Conservation (phyloP, 1,284 basidiomycete species). For the Bondarzewia mesenterica region DNA sequence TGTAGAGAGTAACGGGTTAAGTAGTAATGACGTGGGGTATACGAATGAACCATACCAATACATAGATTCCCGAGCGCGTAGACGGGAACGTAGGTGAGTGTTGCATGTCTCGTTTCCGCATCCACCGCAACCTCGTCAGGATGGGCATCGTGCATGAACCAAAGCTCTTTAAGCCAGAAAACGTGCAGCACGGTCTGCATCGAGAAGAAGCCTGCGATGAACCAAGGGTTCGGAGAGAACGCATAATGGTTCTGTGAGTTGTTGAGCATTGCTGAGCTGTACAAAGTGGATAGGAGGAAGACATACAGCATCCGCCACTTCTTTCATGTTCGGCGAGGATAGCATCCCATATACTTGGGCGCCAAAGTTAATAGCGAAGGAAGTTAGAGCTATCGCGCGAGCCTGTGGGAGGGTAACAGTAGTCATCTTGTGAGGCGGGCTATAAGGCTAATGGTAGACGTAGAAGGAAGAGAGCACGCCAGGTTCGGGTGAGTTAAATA, state of each 20-base stretch:
- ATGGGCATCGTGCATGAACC: constrained; percentile 9
- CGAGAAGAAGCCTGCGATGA: constrained; percentile 28
- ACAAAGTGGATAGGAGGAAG: neutral
- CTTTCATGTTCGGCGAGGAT: constrained; percentile 26
- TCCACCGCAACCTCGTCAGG: constrained; percentile 13
- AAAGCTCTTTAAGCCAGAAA: constrained; percentile 23
- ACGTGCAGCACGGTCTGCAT: constrained; percentile 23
- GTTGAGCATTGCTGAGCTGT: neutral
- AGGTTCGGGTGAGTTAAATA: no score
- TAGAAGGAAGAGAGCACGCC: no score
- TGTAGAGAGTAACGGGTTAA: constrained; percentile 3
- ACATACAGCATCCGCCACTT: constrained; percentile 25
- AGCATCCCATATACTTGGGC: constrained; percentile 26
- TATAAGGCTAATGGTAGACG: no score
- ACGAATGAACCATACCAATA: constrained; percentile 19
- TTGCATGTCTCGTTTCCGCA: constrained; percentile 8
- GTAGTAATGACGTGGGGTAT: neutral
- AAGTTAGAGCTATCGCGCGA: constrained; percentile 20
- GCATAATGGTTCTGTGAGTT: constrained; percentile 27
- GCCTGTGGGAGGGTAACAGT: constrained; percentile 12
- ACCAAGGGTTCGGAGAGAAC: constrained; percentile 26
- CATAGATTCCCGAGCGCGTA: constrained; percentile 27
- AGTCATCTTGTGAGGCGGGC: no score
- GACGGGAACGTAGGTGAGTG: constrained; percentile 23
- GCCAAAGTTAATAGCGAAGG: constrained; percentile 23